Evolutionary conservation across 192 early-diverging fungal species (phyloP), one percentile per base, ranked within the genome.

Genomic region (Coemansia sp.): DNA sequence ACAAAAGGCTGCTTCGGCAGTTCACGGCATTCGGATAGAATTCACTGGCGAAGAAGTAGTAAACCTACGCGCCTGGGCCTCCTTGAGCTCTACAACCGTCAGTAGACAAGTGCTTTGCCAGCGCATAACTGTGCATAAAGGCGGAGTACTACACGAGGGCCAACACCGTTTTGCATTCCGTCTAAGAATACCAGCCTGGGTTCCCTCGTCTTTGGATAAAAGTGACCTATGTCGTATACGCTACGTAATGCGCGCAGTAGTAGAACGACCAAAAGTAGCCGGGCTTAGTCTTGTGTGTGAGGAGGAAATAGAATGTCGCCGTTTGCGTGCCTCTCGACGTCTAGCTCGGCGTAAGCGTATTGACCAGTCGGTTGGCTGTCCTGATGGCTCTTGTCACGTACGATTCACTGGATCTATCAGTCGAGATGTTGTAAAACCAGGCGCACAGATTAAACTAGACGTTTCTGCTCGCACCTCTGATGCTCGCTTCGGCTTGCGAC

Each of bases 281-380:
- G 65, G 70, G 40, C 44, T 46, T 12, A 33, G 43, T 43, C 20
- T 70, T 54, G 75, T 16, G 52, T 12, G 66, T 6, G 81, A 78
- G 74, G 59, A 34, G 20, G 77, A 78, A 64, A 41, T 84, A 16
- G 27, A 24, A 43, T 78, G 76, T 43, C 66, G 47, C 9, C 70
- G 73, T 1, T n/a, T 77, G 34, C 68, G 81, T 1, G 67, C 40
- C 18, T 47, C 73, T 3, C 52, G 54, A 46, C 66, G 81, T 2
- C 65, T 84, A 65, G 81, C 81, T 13, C 59, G 76, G 18, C 47
- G 67, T 5, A 75, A 76, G 71, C 63, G 61, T 1, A 55, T 84
- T 2, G 81, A 84, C 61, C 81, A 84, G 70, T 84, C 81, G 41
- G 81, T 84, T 15, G 81, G 81, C 6, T 84, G 81, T 40, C 81